Conservation (phyloP, 768 basidiomycete species). For the Lactifluus pinguis region DNA sequence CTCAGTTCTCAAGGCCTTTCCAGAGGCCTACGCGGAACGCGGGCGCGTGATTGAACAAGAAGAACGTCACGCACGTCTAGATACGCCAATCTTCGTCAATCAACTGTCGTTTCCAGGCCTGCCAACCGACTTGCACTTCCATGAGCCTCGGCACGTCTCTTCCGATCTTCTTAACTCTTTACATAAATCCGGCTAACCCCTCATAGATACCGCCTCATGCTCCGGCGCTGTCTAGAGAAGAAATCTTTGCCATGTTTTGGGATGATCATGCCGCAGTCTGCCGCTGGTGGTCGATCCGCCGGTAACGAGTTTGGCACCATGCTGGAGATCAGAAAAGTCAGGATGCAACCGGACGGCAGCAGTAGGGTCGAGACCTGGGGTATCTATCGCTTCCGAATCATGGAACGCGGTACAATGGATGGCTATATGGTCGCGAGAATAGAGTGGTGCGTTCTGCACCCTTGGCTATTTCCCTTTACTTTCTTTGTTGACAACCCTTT, state of each 20-base stretch:
- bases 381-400: conserved; percentile 68
- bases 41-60: conserved; percentile 58
- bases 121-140: conserved; percentile 85
- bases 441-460: conserved; percentile 37
- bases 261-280: conserved; percentile 73
- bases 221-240: conserved; percentile 84
- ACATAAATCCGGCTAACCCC: background rate
- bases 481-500: background rate
- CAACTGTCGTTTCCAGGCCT: conserved; percentile 87
- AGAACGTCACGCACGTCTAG: conserved; percentile 67
- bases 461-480: background rate
- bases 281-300: conserved; percentile 21
- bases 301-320: conserved; percentile 83
- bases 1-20: conserved; percentile 62
- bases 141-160: conserved; percentile 63
- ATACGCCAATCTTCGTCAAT: conserved; percentile 88
- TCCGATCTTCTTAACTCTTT: background rate
- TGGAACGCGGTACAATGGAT: conserved; percentile 77
- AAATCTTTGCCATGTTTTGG: conserved; percentile 73
- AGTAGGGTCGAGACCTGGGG: conserved; percentile 78
- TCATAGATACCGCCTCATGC: conserved; percentile 82
- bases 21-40: conserved; percentile 55
- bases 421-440: conserved; percentile 85
- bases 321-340: conserved; percentile 79
- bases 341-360: conserved; percentile 83